Evolutionary conservation across 176 grass and related monocot species (phyloP).

Genomic region (Zoysia japonica): DNA sequence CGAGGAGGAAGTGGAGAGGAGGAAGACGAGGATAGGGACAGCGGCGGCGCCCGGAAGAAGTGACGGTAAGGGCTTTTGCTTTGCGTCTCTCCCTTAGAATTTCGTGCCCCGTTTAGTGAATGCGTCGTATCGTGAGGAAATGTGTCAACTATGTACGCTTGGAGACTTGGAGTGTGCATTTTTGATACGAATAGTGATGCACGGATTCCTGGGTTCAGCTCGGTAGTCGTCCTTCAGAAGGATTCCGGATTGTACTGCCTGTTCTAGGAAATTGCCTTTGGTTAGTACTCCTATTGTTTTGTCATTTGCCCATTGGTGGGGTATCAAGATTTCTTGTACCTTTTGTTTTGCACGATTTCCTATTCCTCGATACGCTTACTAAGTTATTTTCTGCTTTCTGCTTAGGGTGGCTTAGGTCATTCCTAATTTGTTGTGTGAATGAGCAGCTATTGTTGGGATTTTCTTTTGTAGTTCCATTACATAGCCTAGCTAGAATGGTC

Average conservation of each 20-base stretch:
- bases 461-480: conserved; percentile 4
- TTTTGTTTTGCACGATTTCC: background rate
- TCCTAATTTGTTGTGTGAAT: background rate
- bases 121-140: conserved; percentile 25
- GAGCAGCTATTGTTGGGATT: background rate
- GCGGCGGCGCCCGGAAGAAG: conserved; percentile 56
- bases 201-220: conserved; percentile 21
- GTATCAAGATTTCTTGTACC: background rate
- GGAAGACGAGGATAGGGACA: conserved; percentile 47
- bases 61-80: conserved; percentile 59
- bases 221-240: background rate
- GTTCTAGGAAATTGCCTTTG: background rate
- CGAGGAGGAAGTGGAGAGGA: conserved; percentile 33
- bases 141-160: background rate
- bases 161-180: background rate
- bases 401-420: background rate
- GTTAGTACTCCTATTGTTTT: background rate
- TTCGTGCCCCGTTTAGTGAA: conserved; percentile 12
- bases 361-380: background rate
- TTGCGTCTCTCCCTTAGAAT: conserved; percentile 22
- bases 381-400: background rate
- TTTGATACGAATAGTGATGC: conserved; percentile 3
- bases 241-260: conserved; percentile 19
- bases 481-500: conserved; percentile 9
- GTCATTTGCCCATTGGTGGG: background rate